Conservation (phyloP, 257 asterid genomes). For the Nicotiana knightiana region DNA sequence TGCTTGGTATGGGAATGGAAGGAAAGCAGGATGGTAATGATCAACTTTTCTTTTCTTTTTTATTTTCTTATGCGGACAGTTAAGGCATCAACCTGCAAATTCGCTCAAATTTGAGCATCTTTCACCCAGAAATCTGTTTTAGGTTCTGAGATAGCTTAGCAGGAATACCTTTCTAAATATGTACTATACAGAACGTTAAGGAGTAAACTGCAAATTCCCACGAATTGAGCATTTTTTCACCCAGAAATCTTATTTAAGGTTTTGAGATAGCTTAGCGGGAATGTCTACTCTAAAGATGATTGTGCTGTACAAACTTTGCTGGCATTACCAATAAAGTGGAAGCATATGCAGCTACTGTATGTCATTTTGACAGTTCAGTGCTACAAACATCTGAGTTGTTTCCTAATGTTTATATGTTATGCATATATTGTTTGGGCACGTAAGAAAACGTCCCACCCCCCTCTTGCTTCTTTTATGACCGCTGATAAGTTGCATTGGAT, state of each 20-base stretch:
- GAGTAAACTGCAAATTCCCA: not conserved
- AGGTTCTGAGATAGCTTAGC: too few relatives aligned
- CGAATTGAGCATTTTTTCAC: not conserved
- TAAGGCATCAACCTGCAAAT: too few relatives aligned
- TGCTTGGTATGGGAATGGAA: constrained; percentile 96
- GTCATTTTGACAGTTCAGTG: not conserved
- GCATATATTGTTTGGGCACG: not conserved
- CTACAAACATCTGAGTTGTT: not conserved
- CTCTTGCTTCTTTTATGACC: not conserved
- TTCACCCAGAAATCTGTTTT: too few relatives aligned
- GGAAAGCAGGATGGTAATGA: constrained; percentile 90
- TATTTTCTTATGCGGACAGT: not conserved
- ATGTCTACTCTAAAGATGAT: not conserved
- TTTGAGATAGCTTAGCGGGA: not conserved
- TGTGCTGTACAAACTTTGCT: not conserved
- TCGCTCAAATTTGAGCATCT: too few relatives aligned
- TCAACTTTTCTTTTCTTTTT: not conserved
- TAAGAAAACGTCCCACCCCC: not conserved
- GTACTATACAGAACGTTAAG: not conserved
- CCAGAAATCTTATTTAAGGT: not conserved
- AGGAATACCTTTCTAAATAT: too few relatives aligned
- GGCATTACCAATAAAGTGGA: not conserved
- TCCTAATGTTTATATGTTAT: not conserved
- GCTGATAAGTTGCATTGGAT: not conserved
- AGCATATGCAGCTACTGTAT: not conserved